Evolutionary conservation across 768 basidiomycete species (phyloP), one percentile per base, ranked within the genome.

Genomic region (Calocybe gangraenosa): DNA sequence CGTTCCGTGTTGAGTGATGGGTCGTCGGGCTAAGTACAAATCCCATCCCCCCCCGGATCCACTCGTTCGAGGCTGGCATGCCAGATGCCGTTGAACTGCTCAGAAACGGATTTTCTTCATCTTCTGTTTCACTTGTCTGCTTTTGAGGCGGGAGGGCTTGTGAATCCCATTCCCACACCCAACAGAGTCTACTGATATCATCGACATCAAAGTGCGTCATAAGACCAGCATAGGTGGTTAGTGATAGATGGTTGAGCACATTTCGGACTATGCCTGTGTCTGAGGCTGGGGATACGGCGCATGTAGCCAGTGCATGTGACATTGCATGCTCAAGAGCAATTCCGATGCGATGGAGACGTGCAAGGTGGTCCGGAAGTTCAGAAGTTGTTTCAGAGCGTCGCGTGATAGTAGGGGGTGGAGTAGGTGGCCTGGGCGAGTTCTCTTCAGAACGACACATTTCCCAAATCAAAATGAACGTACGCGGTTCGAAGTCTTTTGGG

Each of bases 111-210:
- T 89, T 89, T 5, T 84, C 76, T 11, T 86, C 85, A 10, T 79
- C 78, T 5, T 68, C 59, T 11, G 50, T 47, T 18, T 42, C n/a
- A 6, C 45, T 14, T 1, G 38, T 19, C 7, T 42, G 44, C 1
- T 57, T 41, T 4, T 46, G 15, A 7, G 46, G 40, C 2, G 74
- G 68, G 2, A 76, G 42, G 4, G 68, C 49, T 35, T 74, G 62
- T 5, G 76, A 74, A 56, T 89, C 82, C 90, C 90, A 92, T 60
- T 92, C 90, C 87, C 90, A 91, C 13, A 92, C 48, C 89, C 90
- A 92, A 64, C 89, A 91, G 15, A 92, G 73, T 47, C 84, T 74
- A 46, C 70, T 78, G 37, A 92, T 68, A 56, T 90, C 89, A 39
- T 82, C 76, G n/a, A 80, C 51, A 23, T 76, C 74, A 52, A 88